Percentiles rank a stretch among this genome's conserved stretches.
These are phyloP conservation scores for Fusarium fracticaudum DNA, from an alignment of 2,329 filamentous ascomycete genomes.

Conservation along the genomic window DNA sequence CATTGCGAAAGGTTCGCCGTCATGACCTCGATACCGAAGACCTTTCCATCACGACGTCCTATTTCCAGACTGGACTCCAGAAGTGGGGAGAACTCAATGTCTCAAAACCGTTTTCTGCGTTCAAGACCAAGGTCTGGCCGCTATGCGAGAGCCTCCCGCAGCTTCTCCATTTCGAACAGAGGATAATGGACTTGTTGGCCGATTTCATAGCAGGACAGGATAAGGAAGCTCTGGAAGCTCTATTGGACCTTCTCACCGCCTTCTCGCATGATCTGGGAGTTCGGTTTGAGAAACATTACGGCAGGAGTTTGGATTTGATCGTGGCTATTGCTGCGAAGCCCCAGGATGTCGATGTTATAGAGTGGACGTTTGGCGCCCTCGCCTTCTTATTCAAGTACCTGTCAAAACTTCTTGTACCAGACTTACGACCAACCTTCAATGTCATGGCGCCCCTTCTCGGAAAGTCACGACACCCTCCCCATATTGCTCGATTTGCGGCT, in stretches of 20 bases:
- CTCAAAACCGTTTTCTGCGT: constrained; percentile 80
- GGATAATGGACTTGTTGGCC: constrained; percentile 81
- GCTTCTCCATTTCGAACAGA: constrained; percentile 88
- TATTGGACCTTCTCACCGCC: constrained; percentile 87
- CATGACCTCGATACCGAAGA: constrained; percentile 85
- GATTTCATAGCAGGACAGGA: constrained; percentile 82
- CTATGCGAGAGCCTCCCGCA: constrained; percentile 91
- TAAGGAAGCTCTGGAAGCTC: constrained; percentile 81
- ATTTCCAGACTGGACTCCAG: constrained; percentile 82
- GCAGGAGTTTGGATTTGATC: constrained; percentile 77
- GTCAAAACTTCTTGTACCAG: constrained; percentile 84
- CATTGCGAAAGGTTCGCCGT: constrained; percentile 87
- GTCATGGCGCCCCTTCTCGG: constrained; percentile 87
- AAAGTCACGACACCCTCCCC: constrained; percentile 81
- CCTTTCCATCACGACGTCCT: constrained; percentile 80
- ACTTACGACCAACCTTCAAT: constrained; percentile 84
- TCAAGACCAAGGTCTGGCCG: constrained; percentile 77
- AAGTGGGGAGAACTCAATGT: constrained; percentile 95
- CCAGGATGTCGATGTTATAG: constrained; percentile 86
- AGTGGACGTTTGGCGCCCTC: constrained; percentile 95
- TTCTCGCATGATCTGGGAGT: constrained; percentile 93
- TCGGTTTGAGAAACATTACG: constrained; percentile 89
- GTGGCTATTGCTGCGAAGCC: constrained; percentile 80
- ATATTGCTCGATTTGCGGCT: constrained; percentile 91
- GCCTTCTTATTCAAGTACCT: constrained; percentile 98